Base-by-base conservation (phyloP, 441 rosid genomes). In the Eutrema salsugineum region DNA sequence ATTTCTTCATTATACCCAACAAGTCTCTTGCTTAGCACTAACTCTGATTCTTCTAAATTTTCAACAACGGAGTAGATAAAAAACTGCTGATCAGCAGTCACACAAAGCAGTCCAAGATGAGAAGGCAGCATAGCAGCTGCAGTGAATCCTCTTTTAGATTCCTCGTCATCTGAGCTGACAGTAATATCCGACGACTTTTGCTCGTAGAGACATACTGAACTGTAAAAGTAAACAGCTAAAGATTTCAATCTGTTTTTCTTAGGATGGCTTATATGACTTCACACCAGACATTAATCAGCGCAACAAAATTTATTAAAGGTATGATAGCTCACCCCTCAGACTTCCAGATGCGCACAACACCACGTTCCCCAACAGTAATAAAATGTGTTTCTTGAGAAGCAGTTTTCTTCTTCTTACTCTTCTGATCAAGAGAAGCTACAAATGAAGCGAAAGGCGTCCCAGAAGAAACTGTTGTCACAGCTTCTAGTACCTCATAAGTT, bases 1-100 rank as follows among this genome's bases (percentile, higher is more conserved):
- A 95, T 95, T 78, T 92, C 99, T 65, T 92, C 98, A 77, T 92
- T 95, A 82, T 88, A 85, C 46, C 99, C 99, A 51, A 93, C 85
- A 64, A 95, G 90, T 78, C 99, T 93, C 86, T 85, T 91, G 78
- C 73, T 81, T 60, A 91, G 70, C 10, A 73, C 77, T 71, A 93
- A 63, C 9, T 77, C 80, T 36, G 81, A 68, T 48, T 84, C 91
- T 73, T 87, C 90, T 51, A 54, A 42, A 54, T 78, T 63, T 70
- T 78, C 86, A 67, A 60, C 68, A 10, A 83, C 80, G 44, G 77
- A 68, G 78, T 95, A 95, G 68, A 89, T 72, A 39, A 93, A 79
- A 73, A 95, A 85, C 72, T 95, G 97, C 78, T 95, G 93, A 85
- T 92, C 98, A 64, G 96, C 99, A 51, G 95, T 93, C 79, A 85